phyloP scores from a whole-genome alignment of 2,329 filamentous ascomycete genomes.

The Penicillium sp. region DNA sequence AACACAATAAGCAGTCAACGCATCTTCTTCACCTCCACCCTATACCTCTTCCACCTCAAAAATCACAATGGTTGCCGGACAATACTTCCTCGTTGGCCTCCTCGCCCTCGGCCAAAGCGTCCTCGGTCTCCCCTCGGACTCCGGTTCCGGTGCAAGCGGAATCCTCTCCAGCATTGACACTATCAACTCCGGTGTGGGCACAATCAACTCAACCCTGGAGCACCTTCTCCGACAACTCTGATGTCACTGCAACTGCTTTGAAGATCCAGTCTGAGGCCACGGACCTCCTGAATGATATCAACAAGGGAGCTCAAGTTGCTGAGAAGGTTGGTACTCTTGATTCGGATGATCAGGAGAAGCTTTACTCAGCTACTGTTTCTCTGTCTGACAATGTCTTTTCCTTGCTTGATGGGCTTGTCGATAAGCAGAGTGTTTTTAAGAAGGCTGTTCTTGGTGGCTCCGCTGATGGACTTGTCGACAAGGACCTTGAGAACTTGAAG shows the following conservation, averaged over 20 bases:
- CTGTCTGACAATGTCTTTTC: neutral
- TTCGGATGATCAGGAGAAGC: conserved; percentile 1
- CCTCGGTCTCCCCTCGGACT: too few relatives aligned
- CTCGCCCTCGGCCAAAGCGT: too few relatives aligned
- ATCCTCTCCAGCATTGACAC: too few relatives aligned
- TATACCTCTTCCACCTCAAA: too few relatives aligned
- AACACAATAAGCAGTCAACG: too few relatives aligned
- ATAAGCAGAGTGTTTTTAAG: conserved; percentile 4
- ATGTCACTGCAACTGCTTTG: neutral
- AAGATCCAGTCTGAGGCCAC: conserved; percentile 3
- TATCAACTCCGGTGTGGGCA: too few relatives aligned
- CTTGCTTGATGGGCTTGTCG: neutral
- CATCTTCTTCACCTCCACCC: too few relatives aligned
- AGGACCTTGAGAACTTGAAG: conserved; percentile 5
- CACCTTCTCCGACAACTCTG: neutral
- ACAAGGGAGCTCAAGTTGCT: neutral
- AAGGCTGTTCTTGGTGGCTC: conserved; percentile 4
- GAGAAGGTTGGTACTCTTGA: neutral
- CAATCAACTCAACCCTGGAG: neutral
- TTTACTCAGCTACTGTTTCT: neutral
- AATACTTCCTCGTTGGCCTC: too few relatives aligned
- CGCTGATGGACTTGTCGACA: conserved; percentile 1
- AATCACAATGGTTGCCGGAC: too few relatives aligned
- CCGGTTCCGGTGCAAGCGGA: too few relatives aligned
- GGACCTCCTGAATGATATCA: conserved; percentile 1